Base-by-base conservation (phyloP, 1,284 basidiomycete species). In the Rhodotorula sp. region DNA sequence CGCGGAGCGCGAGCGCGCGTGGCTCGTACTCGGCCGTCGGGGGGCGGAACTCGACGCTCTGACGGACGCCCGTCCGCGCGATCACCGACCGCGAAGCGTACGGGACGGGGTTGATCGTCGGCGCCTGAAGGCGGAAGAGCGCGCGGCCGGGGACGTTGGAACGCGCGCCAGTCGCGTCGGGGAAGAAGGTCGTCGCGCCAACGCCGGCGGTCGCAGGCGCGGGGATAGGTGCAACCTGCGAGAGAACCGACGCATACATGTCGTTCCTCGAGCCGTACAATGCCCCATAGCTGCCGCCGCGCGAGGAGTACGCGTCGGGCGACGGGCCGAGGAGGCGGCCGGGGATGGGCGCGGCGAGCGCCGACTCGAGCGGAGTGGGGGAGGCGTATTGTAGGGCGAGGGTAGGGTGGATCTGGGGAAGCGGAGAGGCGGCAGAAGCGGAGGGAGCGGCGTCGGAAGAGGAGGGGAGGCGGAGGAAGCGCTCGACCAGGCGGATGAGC, bases 91-190 rank as follows among this genome's bases (percentile, higher is more conserved):
- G 64, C 21, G 34, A 25, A 2, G 73, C 61, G 58, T 67, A 54
- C 37, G 34, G 46, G 12, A 29, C 9, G 3, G 70, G 63, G 53
- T 69, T 63, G 62, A 76, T 59, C 19, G 57, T 55, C 36, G 75
- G 69, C 48, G 60, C 34, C 6, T 37, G 54, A 37, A 74, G 46
- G 39, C 63, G 56, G 73, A 76, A 73, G 21, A 15, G 37, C 29
- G 66, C 64, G n/a, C 75, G 71, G 10, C 75, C 75, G 29, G 75
- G 70, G 3, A 34, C 34, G 69, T 76, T 76, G 15, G 73, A 71
- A 9, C 75, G 66, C 10, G 61, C 54, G 21, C 66, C 66, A 1
- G 59, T 25, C 19, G 64, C 63, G 67, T 76, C 75, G 48, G 75
- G 75, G 73, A 67, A 72, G 54, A 70, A 76, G 56, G 59, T 72